Percentiles rank a stretch among this genome's conserved stretches.
These are phyloP conservation scores for Cyanodermella asteris DNA, from an alignment of 2,329 filamentous ascomycete genomes.

Conservation along the genomic window DNA sequence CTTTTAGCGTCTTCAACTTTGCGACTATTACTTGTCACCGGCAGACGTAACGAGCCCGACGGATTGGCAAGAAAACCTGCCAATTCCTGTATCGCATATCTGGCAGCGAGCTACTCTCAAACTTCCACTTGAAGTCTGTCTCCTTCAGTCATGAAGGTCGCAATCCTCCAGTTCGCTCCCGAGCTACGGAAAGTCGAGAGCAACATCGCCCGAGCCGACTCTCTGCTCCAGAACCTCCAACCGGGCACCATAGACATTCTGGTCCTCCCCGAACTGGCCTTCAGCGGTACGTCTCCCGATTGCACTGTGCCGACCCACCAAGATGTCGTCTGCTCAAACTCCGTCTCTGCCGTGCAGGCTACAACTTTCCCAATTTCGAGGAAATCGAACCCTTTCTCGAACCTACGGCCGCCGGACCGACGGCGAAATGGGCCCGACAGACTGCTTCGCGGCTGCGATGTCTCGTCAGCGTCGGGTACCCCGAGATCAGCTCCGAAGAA, in stretches of 20 bases:
- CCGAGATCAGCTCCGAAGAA: slow-evolving; percentile 21
- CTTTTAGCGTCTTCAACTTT: no score
- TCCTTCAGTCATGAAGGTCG: slow-evolving; percentile 19
- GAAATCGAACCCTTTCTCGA: slow-evolving; percentile 38
- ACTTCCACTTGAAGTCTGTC: not conserved
- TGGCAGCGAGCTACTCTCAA: not conserved
- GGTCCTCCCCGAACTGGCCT: slow-evolving; percentile 39
- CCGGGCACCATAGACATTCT: slow-evolving; percentile 28
- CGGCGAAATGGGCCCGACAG: slow-evolving; percentile 34
- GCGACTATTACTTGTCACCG: no score
- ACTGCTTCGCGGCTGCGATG: slow-evolving; percentile 32
- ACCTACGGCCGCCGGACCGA: slow-evolving; percentile 30
- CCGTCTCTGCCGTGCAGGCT: slow-evolving; percentile 20
- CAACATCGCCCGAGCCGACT: slow-evolving; percentile 23
- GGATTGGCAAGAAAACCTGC: no score
- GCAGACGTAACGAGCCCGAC: no score
- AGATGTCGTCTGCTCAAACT: not conserved
- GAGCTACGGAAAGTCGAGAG: slow-evolving; percentile 20
- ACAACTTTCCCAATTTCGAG: slow-evolving; percentile 37
- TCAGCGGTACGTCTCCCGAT: slow-evolving; percentile 25
- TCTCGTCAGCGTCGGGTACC: slow-evolving; percentile 43
- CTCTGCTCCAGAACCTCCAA: slow-evolving; percentile 18
- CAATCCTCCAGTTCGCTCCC: slow-evolving; percentile 24
- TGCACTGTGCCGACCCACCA: slow-evolving; percentile 1
- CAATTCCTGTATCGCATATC: no score